Conservation (phyloP, 2,329 filamentous ascomycete genomes). For the Verticillium nonalfalfae region DNA sequence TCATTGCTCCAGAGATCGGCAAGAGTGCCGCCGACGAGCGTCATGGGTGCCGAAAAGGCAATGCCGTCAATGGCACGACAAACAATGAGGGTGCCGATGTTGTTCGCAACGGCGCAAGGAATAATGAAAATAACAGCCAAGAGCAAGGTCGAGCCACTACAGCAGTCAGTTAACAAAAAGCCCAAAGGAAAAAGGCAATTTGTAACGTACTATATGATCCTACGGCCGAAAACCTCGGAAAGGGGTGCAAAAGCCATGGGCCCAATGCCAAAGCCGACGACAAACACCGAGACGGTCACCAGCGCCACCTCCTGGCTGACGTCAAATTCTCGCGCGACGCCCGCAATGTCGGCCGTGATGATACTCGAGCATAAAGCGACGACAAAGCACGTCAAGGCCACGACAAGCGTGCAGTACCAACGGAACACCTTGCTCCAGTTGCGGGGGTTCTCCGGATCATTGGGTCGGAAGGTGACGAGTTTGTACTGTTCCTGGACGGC, state of each 20-base stretch:
- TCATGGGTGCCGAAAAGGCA: conserved; percentile 82
- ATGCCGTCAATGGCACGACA: conserved; percentile 76
- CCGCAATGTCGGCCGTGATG: conserved; percentile 68
- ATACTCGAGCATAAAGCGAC: conserved; percentile 67
- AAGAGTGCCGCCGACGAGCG: conserved; percentile 73
- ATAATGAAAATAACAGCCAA: conserved; percentile 74
- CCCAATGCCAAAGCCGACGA: conserved; percentile 74
- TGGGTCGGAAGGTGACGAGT: conserved; percentile 59
- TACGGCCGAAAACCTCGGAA: conserved; percentile 68
- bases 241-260: conserved; percentile 77
- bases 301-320: conserved; percentile 69
- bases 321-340: conserved; percentile 56
- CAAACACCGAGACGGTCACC: conserved; percentile 68
- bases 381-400: conserved; percentile 69
- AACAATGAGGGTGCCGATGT: conserved; percentile 69
- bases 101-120: conserved; percentile 69
- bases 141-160: conserved; percentile 55
- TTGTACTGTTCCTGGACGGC: conserved; percentile 29
- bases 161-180: too few species aligned
- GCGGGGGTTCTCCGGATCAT: conserved; percentile 75
- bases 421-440: conserved; percentile 76
- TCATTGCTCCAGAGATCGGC: conserved; percentile 81
- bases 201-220: conserved; percentile 55
- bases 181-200: too few species aligned
- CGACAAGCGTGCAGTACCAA: conserved; percentile 82